A percentile compares a stretch with the other conserved stretches of the same genome.
phyloP scores from a whole-genome alignment of 768 basidiomycete genomes.

The Butyriboletus loyo region DNA sequence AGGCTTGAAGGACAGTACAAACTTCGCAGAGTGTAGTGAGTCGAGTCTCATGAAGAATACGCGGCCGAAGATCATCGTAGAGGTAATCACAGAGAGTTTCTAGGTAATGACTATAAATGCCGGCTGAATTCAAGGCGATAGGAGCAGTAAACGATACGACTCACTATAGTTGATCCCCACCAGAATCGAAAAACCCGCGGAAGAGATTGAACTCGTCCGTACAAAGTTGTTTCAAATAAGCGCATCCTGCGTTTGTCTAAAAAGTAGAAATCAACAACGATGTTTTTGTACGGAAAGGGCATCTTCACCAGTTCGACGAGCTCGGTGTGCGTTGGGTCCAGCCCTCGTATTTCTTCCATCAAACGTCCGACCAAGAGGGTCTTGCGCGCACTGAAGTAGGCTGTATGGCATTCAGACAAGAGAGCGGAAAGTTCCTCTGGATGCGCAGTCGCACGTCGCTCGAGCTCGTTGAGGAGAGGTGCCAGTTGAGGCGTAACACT shows the following conservation, averaged over 20 bases:
- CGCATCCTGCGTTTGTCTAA: slow-evolving; percentile 88
- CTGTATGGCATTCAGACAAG: slow-evolving; percentile 80
- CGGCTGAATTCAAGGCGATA: slow-evolving; percentile 7
- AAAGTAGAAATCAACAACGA: not conserved
- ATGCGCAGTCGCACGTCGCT: slow-evolving; percentile 68
- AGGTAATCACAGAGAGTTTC: slow-evolving; percentile 91
- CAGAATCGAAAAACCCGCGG: slow-evolving; percentile 82
- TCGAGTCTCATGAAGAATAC: slow-evolving; percentile 89
- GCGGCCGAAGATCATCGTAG: slow-evolving; percentile 92
- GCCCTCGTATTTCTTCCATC: slow-evolving; percentile 74
- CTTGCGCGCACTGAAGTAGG: slow-evolving; percentile 78
- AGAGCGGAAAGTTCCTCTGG: slow-evolving; percentile 84
- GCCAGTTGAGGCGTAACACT: slow-evolving; percentile 67
- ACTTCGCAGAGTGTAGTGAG: slow-evolving; percentile 89
- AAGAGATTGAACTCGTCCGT: slow-evolving; percentile 87
- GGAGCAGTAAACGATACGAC: slow-evolving; percentile 22
- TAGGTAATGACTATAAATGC: slow-evolving; percentile 67
- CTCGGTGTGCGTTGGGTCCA: slow-evolving; percentile 77
- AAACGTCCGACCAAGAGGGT: slow-evolving; percentile 70
- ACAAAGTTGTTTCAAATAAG: slow-evolving; percentile 89
- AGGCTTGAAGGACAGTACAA: slow-evolving; percentile 91
- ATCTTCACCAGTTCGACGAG: slow-evolving; percentile 82
- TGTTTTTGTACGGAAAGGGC: not conserved
- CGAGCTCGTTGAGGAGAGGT: slow-evolving; percentile 82
- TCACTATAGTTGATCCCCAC: slow-evolving; percentile 71